phyloP scores from a whole-genome alignment of 2,329 filamentous ascomycete species.

The Colletotrichum endophyticum region DNA sequence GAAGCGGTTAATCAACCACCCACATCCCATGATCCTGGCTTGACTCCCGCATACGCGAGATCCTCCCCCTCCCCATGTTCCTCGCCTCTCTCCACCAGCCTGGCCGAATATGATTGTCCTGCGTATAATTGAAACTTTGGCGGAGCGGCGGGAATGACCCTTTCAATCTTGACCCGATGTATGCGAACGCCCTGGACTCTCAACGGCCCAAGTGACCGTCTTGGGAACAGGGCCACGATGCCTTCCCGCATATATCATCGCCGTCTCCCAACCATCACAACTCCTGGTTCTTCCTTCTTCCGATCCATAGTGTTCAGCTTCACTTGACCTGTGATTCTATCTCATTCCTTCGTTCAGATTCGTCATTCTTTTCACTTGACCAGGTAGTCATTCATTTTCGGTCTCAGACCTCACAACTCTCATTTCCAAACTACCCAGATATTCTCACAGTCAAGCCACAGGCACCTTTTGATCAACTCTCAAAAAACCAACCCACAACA shows the following conservation, averaged over 20 bases:
- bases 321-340: constrained; percentile 21
- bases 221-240: constrained; percentile 8
- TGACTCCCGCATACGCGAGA: constrained; percentile 19
- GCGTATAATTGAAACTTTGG: constrained; percentile 22
- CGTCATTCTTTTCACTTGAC: constrained; percentile 22
- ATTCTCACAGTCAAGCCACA: constrained; percentile 14
- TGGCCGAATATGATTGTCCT: constrained; percentile 13
- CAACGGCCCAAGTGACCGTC: neutral
- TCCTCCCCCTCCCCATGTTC: constrained; percentile 4
- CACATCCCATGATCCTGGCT: neutral
- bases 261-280: neutral
- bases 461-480: neutral
- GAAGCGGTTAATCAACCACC: neutral
- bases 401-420: constrained; percentile 16
- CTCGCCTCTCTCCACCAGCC: neutral
- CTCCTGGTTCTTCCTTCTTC: neutral
- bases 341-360: constrained; percentile 19
- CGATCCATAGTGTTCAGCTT: constrained; percentile 19
- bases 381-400: constrained; percentile 21
- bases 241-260: constrained; percentile 10
- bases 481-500: neutral
- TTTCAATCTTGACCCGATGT: constrained; percentile 15
- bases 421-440: constrained; percentile 5
- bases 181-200: neutral
- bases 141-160: constrained; percentile 15